phyloP scores from a whole-genome alignment of 345 rosid genomes.

The Pugionium cornutum region DNA sequence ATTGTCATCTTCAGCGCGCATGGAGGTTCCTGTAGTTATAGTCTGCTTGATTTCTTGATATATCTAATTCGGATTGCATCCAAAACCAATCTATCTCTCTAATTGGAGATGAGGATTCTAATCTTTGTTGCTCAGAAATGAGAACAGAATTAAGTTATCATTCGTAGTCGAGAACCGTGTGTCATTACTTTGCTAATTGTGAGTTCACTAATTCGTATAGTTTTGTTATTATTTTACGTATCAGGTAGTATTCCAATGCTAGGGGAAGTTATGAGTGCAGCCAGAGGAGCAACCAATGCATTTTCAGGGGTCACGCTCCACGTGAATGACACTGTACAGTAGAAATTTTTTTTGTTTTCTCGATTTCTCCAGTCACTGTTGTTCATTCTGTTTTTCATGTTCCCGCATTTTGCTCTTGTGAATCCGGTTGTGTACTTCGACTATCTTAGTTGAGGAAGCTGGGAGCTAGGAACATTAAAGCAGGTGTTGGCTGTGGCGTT shows the following conservation, averaged over 20 bases:
- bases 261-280: slow-evolving; percentile 80
- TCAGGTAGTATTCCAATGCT: slow-evolving; percentile 82
- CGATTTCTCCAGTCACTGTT: background rate
- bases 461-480: slow-evolving; percentile 40
- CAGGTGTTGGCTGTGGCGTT: slow-evolving; percentile 43
- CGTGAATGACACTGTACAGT: slow-evolving; percentile 67
- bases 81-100: background rate
- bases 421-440: slow-evolving; percentile 16
- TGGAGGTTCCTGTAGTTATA: no score
- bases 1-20: background rate
- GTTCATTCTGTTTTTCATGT: background rate
- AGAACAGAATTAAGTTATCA: background rate
- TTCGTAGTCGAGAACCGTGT: background rate
- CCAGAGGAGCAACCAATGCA: slow-evolving; percentile 90
- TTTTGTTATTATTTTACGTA: slow-evolving; percentile 6
- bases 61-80: no score
- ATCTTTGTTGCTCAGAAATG: slow-evolving; percentile 4
- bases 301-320: slow-evolving; percentile 79
- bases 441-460: slow-evolving; percentile 38
- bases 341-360: slow-evolving; percentile 5
- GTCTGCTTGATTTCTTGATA: no score
- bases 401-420: slow-evolving; percentile 13
- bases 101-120: background rate
- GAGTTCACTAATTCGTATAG: background rate
- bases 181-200: slow-evolving; percentile 16